Base-by-base conservation (phyloP, 148 eudicot species). In the Silene latifolia region DNA sequence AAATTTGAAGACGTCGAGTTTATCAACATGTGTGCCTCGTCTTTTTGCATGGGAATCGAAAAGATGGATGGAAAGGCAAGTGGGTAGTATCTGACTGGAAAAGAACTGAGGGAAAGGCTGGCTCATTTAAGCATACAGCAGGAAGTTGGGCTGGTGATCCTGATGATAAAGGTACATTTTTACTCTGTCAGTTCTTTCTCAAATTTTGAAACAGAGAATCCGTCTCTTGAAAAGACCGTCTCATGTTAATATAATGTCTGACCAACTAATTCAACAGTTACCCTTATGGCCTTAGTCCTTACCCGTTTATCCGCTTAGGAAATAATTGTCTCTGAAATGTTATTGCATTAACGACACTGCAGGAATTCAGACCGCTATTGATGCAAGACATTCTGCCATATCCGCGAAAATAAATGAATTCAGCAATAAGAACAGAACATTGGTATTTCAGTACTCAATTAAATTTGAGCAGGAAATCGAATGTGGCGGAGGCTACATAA, bases 81-180 rank as follows among this genome's bases (percentile, higher is more conserved):
- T 91, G 97, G 97, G 93, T 91, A 7, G 82, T 71, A 79, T 91
- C 97, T 29, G 97, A 91, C 70, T 91, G 97, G 97, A 89, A 91
- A 72, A 83, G 78, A 76, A 82, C 79, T 27, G 97, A 91, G 58
- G 93, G 93, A 35, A 87, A 89, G 74, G 93, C 97, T 24, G 97
- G 97, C 44, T 74, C 85, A 21, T 91, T 86, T 72, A 91, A 91
- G 80, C 91, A 91, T 65, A 85, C 93, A 15, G 89, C 91, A 56
- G 97, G 97, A 42, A 89, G 76, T 58, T 91, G 93, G 93, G 73
- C 93, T 51, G 93, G 81, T 71, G 97, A 91, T 72, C 91, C 82
- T 44, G 93, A 91, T 78, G 91, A 91, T 62, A 89, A 83, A 86
- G 97, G 97, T 89, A 80, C 56, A 0, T 51, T 51, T 15, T 51